These are phyloP conservation scores for Halophytophthora batemanensis DNA, from an alignment of 352 stramenopile species.

Conservation along the genomic window DNA sequence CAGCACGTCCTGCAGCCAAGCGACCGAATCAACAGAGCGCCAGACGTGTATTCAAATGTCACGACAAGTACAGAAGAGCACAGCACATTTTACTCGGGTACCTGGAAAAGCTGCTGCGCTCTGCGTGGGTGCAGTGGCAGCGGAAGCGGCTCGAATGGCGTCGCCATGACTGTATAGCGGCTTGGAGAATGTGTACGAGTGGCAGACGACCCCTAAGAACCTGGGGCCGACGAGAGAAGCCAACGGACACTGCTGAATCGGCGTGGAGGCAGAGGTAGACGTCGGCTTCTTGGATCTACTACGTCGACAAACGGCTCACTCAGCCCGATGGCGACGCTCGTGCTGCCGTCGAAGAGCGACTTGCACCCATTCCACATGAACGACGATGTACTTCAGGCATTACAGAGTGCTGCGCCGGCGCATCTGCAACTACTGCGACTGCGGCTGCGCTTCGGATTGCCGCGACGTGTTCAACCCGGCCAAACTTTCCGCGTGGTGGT, in stretches of 20 bases:
- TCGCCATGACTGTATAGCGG: not conserved
- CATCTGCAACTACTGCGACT: slow-evolving; percentile 35
- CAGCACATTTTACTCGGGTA: not conserved
- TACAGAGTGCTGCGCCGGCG: slow-evolving; percentile 12
- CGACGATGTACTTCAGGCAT: not conserved
- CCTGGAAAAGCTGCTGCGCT: slow-evolving; percentile 36
- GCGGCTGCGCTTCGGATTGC: slow-evolving; percentile 44
- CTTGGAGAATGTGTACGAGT: too few relatives aligned
- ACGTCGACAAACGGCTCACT: too few relatives aligned
- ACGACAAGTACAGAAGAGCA: too few relatives aligned
- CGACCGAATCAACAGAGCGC: too few relatives aligned
- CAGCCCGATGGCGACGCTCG: not conserved
- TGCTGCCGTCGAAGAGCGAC: not conserved
- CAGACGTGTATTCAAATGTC: too few relatives aligned
- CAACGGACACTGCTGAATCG: not conserved
- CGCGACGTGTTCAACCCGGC: slow-evolving; percentile 14
- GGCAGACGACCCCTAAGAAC: not conserved
- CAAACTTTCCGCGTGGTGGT: slow-evolving; percentile 34
- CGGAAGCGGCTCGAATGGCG: not conserved
- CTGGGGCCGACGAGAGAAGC: too few relatives aligned
- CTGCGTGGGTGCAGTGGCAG: slow-evolving; percentile 32
- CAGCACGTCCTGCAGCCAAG: slow-evolving; percentile 27
- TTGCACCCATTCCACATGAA: slow-evolving; percentile 15
- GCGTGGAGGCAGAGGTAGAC: too few relatives aligned
- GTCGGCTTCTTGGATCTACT: too few relatives aligned